These are phyloP conservation scores for Cenchrus fungigraminus DNA, from an alignment of 176 grass and related monocot species.

Conservation along the genomic window DNA sequence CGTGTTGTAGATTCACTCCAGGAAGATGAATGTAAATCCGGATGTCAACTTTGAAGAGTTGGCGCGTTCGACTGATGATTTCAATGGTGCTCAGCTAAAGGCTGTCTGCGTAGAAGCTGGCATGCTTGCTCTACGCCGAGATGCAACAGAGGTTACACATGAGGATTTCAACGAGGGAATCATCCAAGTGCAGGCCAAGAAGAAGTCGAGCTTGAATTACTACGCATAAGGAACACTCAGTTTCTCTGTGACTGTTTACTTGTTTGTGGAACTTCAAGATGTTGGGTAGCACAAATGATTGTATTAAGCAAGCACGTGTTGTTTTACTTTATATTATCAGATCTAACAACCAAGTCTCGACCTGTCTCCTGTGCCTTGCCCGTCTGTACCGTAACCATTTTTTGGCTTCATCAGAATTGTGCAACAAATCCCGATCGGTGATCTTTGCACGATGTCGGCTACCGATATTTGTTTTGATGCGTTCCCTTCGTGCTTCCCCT, in stretches of 20 bases:
- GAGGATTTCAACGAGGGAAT: constrained; percentile 97
- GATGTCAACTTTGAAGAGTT: constrained; percentile 98
- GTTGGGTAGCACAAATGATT: background rate
- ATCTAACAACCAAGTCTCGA: background rate
- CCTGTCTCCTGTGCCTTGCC: background rate
- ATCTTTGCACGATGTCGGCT: too few relatives aligned
- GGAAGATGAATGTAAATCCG: constrained; percentile 91
- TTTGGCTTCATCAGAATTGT: too few relatives aligned
- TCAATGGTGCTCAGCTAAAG: constrained; percentile 91
- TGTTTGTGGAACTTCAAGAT: constrained; percentile 34
- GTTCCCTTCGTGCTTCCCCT: too few relatives aligned
- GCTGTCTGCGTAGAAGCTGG: constrained; percentile 96
- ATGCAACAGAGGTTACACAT: constrained; percentile 93
- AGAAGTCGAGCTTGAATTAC: constrained; percentile 73
- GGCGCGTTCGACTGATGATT: constrained; percentile 84
- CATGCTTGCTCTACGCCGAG: constrained; percentile 84
- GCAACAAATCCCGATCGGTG: too few relatives aligned
- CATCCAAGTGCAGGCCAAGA: constrained; percentile 94
- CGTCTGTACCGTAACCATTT: background rate
- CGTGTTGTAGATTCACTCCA: constrained; percentile 76
- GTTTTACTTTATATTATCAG: background rate
- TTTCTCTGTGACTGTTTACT: background rate
- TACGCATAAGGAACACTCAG: constrained; percentile 23
- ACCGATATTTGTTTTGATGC: too few relatives aligned
- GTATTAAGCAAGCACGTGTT: constrained; percentile 26